Evolutionary conservation across 768 basidiomycete genomes (phyloP).

Genomic region (Calocera cornea): DNA sequence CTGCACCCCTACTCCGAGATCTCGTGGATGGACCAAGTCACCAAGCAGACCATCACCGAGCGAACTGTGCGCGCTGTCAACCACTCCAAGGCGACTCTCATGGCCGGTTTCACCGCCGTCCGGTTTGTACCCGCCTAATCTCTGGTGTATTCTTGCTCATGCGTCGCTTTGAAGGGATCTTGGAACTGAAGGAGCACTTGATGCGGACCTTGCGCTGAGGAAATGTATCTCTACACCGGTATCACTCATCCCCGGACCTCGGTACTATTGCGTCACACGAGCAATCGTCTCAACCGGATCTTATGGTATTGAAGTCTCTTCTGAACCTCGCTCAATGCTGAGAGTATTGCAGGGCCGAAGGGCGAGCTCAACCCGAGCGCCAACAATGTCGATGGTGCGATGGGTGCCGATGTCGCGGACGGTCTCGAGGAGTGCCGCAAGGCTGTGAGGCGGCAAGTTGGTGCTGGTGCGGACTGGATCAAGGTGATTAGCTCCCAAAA

Average conservation of each 20-base stretch:
- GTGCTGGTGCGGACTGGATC: conserved; percentile 55
- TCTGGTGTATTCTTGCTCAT: neutral
- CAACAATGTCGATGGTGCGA: conserved; percentile 44
- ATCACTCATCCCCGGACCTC: conserved; percentile 44
- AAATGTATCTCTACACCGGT: conserved; percentile 33
- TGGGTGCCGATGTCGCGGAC: conserved; percentile 46
- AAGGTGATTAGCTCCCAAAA: conserved; percentile 33
- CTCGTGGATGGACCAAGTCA: conserved; percentile 49
- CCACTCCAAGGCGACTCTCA: conserved; percentile 42
- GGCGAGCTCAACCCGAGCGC: conserved; percentile 31
- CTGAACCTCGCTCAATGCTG: neutral
- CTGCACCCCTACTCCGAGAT: conserved; percentile 47
- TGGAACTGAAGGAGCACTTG: conserved; percentile 53
- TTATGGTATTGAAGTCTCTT: conserved; percentile 33
- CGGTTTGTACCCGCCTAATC: conserved; percentile 27
- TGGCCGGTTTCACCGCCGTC: conserved; percentile 52
- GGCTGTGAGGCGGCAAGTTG: conserved; percentile 47
- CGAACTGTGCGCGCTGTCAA: conserved; percentile 46
- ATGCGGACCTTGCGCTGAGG: conserved; percentile 45
- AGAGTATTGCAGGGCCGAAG: conserved; percentile 36
- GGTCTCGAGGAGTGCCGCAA: conserved; percentile 41
- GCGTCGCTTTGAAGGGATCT: conserved; percentile 33
- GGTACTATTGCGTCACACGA: conserved; percentile 46
- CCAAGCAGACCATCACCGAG: conserved; percentile 43
- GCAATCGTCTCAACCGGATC: conserved; percentile 49